Conservation (phyloP, 202 grass and related monocot genomes). For the Cymbopogon flexuosus region DNA sequence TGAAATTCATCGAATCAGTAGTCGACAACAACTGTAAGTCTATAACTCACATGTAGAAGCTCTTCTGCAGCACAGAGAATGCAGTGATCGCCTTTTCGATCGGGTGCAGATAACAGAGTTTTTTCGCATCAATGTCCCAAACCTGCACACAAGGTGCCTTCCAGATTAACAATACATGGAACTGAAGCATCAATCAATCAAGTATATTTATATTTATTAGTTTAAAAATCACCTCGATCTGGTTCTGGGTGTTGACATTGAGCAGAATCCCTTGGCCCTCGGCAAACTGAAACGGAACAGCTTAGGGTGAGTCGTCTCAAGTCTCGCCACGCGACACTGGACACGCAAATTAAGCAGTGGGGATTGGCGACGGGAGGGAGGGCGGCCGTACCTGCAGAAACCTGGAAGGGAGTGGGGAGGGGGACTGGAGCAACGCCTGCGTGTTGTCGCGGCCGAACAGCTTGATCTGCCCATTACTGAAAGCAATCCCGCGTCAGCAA, state of each 20-base stretch:
- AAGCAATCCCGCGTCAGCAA: background rate
- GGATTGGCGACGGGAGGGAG: background rate
- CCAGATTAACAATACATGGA: constrained; percentile 10
- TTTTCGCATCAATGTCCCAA: constrained; percentile 68
- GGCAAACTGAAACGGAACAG: constrained; percentile 55
- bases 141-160: constrained; percentile 36
- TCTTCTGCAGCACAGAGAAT: constrained; percentile 57
- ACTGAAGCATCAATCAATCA: no score
- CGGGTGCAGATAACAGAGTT: constrained; percentile 42
- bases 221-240: constrained; percentile 68
- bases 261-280: constrained; percentile 71
- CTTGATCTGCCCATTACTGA: constrained; percentile 89
- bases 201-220: background rate
- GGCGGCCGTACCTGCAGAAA: constrained; percentile 49
- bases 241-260: constrained; percentile 67
- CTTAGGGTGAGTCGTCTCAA: background rate
- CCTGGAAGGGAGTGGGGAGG: constrained; percentile 42
- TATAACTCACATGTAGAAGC: constrained; percentile 56
- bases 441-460: constrained; percentile 78
- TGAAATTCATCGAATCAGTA: background rate
- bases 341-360: background rate
- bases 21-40: background rate
- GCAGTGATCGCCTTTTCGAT: constrained; percentile 60
- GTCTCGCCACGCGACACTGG: background rate
- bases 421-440: constrained; percentile 74